These are phyloP conservation scores for Asclepias syriaca DNA, from an alignment of 257 asterid genomes.

Conservation along the genomic window DNA sequence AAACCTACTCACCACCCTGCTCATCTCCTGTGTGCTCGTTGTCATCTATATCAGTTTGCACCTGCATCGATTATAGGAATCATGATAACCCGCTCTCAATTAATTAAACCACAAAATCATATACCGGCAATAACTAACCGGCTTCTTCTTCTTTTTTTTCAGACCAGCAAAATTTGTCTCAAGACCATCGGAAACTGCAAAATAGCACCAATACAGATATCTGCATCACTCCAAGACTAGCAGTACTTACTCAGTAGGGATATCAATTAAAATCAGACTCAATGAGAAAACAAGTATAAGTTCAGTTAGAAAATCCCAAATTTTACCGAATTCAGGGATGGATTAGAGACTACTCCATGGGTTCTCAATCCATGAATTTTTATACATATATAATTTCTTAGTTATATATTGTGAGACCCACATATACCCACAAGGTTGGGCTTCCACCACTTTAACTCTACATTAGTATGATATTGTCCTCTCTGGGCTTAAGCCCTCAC, in stretches of 20 bases:
- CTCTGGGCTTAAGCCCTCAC: too few species aligned
- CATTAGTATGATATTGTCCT: too few species aligned
- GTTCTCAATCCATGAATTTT: too few species aligned
- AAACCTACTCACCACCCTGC: conserved; percentile 42
- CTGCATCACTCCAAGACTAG: background rate
- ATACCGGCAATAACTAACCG: conserved; percentile 37
- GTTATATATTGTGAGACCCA: too few species aligned
- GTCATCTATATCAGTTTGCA: conserved; percentile 65
- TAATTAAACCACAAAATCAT: background rate
- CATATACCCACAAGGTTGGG: too few species aligned
- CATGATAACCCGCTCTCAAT: background rate
- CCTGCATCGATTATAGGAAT: conserved; percentile 37
- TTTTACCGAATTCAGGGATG: too few species aligned
- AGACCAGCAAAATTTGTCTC: conserved; percentile 72
- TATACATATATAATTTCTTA: too few species aligned
- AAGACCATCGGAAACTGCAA: conserved; percentile 65
- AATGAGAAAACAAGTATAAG: too few species aligned
- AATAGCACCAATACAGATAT: background rate
- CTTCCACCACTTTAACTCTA: too few species aligned
- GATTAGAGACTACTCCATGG: background rate
- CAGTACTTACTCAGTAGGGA: too few species aligned
- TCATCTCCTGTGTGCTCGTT: conserved; percentile 57
- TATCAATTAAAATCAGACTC: too few species aligned
- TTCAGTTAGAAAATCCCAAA: too few species aligned
- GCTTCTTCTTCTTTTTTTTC: conserved; percentile 87